Evolutionary conservation across 768 basidiomycete species (phyloP).

Genomic region (Phylloporus sp.): DNA sequence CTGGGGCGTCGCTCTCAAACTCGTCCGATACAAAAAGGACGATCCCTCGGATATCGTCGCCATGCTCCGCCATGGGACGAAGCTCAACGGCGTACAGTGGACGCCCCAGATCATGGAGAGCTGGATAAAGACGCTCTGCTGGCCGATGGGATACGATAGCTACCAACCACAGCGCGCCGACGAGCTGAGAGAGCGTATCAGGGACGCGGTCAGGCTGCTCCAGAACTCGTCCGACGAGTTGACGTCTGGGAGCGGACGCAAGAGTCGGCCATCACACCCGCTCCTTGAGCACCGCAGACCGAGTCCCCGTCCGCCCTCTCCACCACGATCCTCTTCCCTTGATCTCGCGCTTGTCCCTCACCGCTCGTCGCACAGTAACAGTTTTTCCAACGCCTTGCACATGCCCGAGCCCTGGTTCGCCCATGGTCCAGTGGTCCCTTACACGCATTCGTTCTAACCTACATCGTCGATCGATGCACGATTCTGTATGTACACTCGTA

Average conservation of each 20-base stretch:
- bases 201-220: conserved; percentile 43
- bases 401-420: conserved; percentile 28
- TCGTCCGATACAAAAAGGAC: conserved; percentile 58
- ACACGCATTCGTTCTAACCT: conserved; percentile 10
- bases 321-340: neutral
- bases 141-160: conserved; percentile 55
- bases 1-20: conserved; percentile 70
- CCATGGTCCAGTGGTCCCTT: neutral
- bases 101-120: conserved; percentile 46
- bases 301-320: conserved; percentile 1
- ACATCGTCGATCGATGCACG: conserved; percentile 16
- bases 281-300: neutral
- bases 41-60: conserved; percentile 64
- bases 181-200: conserved; percentile 46
- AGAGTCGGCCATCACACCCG: conserved; percentile 10
- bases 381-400: neutral
- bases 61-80: conserved; percentile 58
- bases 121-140: conserved; percentile 56
- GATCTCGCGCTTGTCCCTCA: conserved; percentile 1
- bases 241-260: neutral
- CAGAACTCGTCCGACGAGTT: conserved; percentile 18
- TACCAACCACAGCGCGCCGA: conserved; percentile 43
- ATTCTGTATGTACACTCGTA: conserved; percentile 4
- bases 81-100: conserved; percentile 51
- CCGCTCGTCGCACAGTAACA: conserved; percentile 3